Conservation (phyloP, 306 rosid genomes). For the Acacia acuminata region DNA sequence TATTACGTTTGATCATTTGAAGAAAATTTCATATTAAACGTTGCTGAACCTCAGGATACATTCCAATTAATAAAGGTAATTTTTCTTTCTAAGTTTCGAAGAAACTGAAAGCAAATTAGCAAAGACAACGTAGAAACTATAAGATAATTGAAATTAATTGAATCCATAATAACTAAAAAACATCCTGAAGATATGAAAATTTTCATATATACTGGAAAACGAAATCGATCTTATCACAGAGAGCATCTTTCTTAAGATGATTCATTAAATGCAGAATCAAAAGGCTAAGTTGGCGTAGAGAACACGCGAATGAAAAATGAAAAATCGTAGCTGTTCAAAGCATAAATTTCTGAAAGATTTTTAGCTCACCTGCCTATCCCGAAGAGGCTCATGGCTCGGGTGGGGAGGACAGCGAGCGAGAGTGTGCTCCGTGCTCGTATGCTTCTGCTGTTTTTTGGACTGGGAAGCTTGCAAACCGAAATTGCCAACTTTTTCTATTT, state of each 20-base stretch:
- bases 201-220: neutral
- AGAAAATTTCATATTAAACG: no score
- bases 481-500: neutral
- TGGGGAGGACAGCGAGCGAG: constrained; percentile 2
- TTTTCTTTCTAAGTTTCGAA: neutral
- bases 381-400: constrained; percentile 86
- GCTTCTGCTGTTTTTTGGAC: neutral
- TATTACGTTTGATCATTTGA: no score
- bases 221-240: constrained; percentile 33
- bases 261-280: neutral
- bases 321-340: neutral
- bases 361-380: constrained; percentile 79
- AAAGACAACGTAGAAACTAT: neutral
- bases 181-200: neutral
- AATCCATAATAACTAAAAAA: neutral
- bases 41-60: no score
- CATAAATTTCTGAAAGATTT: constrained; percentile 15
- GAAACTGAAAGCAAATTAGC: constrained; percentile 5
- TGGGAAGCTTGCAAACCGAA: neutral
- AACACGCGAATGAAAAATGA: neutral
- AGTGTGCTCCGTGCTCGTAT: neutral
- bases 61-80: neutral
- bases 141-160: neutral
- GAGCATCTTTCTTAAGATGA: neutral
- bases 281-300: neutral